Evolutionary conservation across 192 early-diverging fungal species (phyloP).

Genomic region (Thamnidium elegans): DNA sequence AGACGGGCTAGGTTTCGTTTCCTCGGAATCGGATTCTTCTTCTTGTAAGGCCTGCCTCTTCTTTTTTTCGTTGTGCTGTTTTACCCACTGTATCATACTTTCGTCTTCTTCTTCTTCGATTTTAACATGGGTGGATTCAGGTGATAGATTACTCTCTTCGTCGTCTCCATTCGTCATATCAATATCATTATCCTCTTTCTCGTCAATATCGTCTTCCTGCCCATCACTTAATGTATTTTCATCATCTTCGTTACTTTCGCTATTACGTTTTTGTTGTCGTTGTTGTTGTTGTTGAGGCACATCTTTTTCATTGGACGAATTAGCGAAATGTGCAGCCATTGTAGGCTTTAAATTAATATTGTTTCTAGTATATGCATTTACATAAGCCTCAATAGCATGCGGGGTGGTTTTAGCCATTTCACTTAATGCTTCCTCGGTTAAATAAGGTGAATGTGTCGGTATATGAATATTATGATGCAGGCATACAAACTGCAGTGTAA

Average conservation of each 20-base stretch:
- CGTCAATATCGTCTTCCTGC: background rate
- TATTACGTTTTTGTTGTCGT: background rate
- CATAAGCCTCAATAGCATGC: slow-evolving; percentile 37
- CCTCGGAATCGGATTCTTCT: background rate
- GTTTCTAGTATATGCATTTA: slow-evolving; percentile 35
- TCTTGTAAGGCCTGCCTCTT: background rate
- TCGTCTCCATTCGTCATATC: background rate
- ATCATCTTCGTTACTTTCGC: background rate
- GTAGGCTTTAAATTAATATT: slow-evolving; percentile 29
- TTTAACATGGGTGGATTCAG: background rate
- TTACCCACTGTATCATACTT: background rate
- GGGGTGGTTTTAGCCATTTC: slow-evolving; percentile 36
- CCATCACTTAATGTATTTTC: background rate
- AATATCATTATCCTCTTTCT: background rate
- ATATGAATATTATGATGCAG: slow-evolving; percentile 36
- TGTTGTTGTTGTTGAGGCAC: background rate
- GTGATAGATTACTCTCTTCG: background rate
- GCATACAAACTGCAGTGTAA: slow-evolving; percentile 46
- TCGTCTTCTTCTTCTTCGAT: slow-evolving; percentile 5
- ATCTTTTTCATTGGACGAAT: background rate
- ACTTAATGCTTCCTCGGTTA: slow-evolving; percentile 29
- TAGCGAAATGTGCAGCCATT: slow-evolving; percentile 26
- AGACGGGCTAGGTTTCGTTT: slow-evolving; percentile 7
- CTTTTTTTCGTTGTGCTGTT: slow-evolving; percentile 5
- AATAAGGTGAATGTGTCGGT: slow-evolving; percentile 33